These are phyloP conservation scores for Tricholoma furcatifolium DNA, from an alignment of 768 basidiomycete species.

Conservation along the genomic window DNA sequence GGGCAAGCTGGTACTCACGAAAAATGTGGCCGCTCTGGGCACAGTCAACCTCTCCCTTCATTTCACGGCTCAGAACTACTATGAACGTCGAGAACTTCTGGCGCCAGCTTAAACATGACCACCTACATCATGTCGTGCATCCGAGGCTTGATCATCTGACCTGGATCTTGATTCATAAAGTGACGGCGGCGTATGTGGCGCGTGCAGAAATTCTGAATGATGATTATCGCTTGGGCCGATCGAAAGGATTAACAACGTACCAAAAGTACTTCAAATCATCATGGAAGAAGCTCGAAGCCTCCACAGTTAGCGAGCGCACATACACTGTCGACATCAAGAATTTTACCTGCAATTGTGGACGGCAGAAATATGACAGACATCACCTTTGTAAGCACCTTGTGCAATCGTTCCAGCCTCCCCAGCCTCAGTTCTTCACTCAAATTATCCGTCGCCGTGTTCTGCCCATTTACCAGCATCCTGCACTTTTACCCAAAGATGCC, in stretches of 20 bases:
- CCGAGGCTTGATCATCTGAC: not conserved
- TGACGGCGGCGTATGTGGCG: not conserved
- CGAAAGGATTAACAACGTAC: not conserved
- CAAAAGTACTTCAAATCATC: not conserved
- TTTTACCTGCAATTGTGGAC: too few relatives aligned
- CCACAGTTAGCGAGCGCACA: too few relatives aligned
- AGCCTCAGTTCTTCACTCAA: too few relatives aligned
- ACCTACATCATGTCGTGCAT: not conserved
- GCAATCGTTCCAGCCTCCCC: not conserved
- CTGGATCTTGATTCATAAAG: not conserved
- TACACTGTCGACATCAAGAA: not conserved
- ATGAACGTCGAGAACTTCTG: not conserved
- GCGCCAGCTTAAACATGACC: conserved; percentile 1
- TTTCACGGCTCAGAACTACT: not conserved
- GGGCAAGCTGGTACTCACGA: not conserved
- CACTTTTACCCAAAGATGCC: too few relatives aligned
- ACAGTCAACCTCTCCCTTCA: not conserved
- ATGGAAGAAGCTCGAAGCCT: too few relatives aligned
- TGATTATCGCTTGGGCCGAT: not conserved
- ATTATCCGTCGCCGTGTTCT: too few relatives aligned
- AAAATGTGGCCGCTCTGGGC: conserved; percentile 2
- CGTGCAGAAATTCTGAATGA: not conserved
- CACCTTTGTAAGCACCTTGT: not conserved
- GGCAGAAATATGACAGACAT: not conserved
- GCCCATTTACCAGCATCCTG: too few relatives aligned